phyloP scores from a whole-genome alignment of 305 asterid species.

The Fraxinus albicans region DNA sequence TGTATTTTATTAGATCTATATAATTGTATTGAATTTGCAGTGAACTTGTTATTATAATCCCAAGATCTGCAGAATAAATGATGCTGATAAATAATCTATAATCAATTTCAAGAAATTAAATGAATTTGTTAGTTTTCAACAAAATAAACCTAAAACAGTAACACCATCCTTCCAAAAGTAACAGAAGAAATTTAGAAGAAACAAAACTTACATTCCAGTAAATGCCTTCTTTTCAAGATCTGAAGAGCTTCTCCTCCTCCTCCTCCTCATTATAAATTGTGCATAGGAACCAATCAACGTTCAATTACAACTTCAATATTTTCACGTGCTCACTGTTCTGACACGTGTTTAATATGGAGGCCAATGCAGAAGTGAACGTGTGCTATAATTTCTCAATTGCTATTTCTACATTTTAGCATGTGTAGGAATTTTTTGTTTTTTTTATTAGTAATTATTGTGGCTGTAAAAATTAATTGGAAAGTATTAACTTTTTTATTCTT shows the following conservation, averaged over 20 bases:
- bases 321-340: background rate
- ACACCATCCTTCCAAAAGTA: no score
- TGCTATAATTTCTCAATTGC: background rate
- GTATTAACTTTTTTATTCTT: no score
- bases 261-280: background rate
- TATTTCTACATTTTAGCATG: background rate
- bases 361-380: background rate
- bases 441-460: background rate
- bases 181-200: background rate
- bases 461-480: no score
- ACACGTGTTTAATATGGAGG: background rate
- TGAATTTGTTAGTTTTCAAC: no score
- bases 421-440: background rate
- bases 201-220: background rate
- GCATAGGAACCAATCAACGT: background rate
- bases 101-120: background rate
- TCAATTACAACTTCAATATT: background rate
- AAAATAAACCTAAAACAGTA: no score
- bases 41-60: background rate
- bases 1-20: background rate
- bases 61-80: background rate
- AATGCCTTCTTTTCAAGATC: background rate
- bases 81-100: background rate
- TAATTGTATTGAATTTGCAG: background rate
- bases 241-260: no score